Base-by-base conservation (phyloP, 2,329 filamentous ascomycete species). In the Leptoxyphium fumago region DNA sequence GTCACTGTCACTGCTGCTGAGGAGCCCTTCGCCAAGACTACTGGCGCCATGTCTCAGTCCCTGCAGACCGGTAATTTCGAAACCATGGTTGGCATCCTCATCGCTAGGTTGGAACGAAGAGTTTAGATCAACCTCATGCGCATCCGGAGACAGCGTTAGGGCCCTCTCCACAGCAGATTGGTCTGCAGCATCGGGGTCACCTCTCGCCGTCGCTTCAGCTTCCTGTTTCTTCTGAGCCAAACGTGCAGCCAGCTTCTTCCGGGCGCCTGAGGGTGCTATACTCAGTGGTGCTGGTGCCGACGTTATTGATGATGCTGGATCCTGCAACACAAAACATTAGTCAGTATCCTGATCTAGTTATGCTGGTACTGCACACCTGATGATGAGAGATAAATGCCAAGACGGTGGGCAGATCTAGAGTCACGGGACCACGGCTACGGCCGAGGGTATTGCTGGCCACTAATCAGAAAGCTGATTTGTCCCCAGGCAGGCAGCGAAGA, bases 181-280 rank as follows among this genome's bases (percentile, higher is more conserved):
- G 39, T 61, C 59, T 3, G 52, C 58, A 36, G 52, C 51, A 39
- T 63, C 59, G 0, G 58, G 58, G 43, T 58, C 56, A 28, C 50
- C 48, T 2, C 43, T 48, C 42, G 57, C 55, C 5, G 58, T 55
- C 17, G 59, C 55, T 40, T 48, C 46, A 14, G 49, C 48, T 32
- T 52, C 50, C 29, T 54, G 50, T 41, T 66, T 65, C 38, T 62
- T 84, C 77, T 56, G 61, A 2, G 68, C 68, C 11, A 96, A 72
- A 10, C 88, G 78, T 10, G 84, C 84, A n/a, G 87, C 88, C n/a
- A 96, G 75, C 62, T 94, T 86, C 44, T 86, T 73, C 42, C 89
- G 78, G 7, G 89, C 89, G 43, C 89, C 78, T 7, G 86, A 93
- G 2, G 89, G 88, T 1, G 84, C 80, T 30, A 89, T 79, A 60